phyloP scores from a whole-genome alignment of 345 rosid species.

The Dimocarpus longan region DNA sequence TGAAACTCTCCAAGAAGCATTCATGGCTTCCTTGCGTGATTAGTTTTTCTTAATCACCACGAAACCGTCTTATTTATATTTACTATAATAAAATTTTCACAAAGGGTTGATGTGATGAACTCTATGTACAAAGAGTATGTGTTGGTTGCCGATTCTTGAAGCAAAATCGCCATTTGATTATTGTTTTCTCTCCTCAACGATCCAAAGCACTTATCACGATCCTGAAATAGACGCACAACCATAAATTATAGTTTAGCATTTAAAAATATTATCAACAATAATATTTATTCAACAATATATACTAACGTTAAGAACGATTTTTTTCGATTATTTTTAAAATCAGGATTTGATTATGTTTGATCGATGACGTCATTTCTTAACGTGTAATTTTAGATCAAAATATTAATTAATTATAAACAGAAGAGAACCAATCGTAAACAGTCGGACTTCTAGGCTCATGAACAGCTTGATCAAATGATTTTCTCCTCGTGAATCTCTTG shows the following conservation, averaged over 20 bases:
- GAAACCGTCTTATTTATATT: slow-evolving; percentile 3
- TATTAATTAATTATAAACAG: not conserved
- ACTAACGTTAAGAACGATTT: not conserved
- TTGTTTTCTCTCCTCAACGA: slow-evolving; percentile 48
- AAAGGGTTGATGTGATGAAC: not conserved
- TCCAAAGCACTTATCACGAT: slow-evolving; percentile 72
- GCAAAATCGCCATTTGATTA: slow-evolving; percentile 14
- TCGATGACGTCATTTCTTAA: not conserved
- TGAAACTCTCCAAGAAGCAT: slow-evolving; percentile 12
- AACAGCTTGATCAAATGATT: slow-evolving; percentile 32
- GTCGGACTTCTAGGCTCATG: slow-evolving; percentile 55
- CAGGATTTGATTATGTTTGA: too few species aligned
- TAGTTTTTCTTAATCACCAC: not conserved
- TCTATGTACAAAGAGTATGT: slow-evolving; percentile 1
- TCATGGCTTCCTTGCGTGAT: not conserved
- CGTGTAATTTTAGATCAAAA: too few species aligned
- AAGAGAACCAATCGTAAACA: slow-evolving; percentile 59
- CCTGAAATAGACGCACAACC: slow-evolving; percentile 40
- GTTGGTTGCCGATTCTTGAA: slow-evolving; percentile 21
- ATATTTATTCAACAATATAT: not conserved
- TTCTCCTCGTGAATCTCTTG: slow-evolving; percentile 43
- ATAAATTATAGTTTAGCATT: not conserved
- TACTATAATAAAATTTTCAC: not conserved
- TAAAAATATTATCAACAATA: not conserved
- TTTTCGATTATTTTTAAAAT: too few species aligned